Percentiles rank a stretch among this genome's conserved stretches.
Conservation (phyloP, 345 rosid species). For the Heritiera fomes region DNA sequence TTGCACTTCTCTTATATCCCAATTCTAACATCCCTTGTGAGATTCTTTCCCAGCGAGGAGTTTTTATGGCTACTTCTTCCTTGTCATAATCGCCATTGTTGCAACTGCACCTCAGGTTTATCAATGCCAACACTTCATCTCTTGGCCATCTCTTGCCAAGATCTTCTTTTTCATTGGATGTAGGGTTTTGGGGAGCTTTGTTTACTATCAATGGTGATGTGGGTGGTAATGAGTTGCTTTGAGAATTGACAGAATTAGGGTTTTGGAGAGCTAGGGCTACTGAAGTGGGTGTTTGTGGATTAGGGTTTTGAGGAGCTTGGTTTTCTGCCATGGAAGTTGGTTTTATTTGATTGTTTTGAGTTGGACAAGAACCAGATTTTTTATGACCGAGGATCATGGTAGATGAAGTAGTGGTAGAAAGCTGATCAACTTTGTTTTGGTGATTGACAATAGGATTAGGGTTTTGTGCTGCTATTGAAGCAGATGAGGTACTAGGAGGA, state of each 20-base stretch:
- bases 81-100: constrained; percentile 40
- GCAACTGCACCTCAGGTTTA: constrained; percentile 59
- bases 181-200: constrained; percentile 30
- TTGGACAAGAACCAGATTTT: background rate
- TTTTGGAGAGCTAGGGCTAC: constrained; percentile 39
- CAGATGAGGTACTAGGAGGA: constrained; percentile 35
- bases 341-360: background rate
- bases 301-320: constrained; percentile 35
- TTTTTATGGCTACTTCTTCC: constrained; percentile 36
- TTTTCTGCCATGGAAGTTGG: constrained; percentile 13
- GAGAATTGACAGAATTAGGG: constrained; percentile 36
- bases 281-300: constrained; percentile 27
- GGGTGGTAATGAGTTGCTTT: constrained; percentile 27
- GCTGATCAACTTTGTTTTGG: constrained; percentile 24
- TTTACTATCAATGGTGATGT: constrained; percentile 26
- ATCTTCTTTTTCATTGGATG: constrained; percentile 44
- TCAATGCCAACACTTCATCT: constrained; percentile 79
- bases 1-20: constrained; percentile 86
- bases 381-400: constrained; percentile 11
- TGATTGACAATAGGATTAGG: constrained; percentile 27
- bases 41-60: constrained; percentile 89
- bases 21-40: constrained; percentile 76
- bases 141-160: constrained; percentile 93
- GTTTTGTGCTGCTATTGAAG: constrained; percentile 36
- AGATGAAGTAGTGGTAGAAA: background rate